Conservation (phyloP, 495 filamentous ascomycete genomes). For the Lineolata rhizophorae region DNA sequence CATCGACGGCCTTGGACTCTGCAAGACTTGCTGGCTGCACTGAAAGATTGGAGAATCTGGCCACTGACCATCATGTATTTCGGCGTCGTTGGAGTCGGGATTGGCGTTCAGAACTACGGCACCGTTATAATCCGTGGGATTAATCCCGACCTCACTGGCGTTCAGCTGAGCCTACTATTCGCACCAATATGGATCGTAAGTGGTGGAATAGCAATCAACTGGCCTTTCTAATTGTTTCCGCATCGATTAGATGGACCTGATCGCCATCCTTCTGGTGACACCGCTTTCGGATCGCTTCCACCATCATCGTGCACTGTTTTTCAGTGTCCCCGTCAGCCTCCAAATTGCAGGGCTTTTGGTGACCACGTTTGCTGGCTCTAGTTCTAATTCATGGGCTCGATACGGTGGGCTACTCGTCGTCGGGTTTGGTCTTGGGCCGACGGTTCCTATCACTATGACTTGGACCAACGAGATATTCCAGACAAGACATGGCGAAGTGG, state of each 20-base stretch:
- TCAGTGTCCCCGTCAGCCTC: slow-evolving; percentile 45
- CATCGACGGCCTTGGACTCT: slow-evolving; percentile 45
- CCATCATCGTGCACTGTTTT: slow-evolving; percentile 63
- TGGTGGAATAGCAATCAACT: slow-evolving; percentile 3
- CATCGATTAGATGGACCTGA: slow-evolving; percentile 47
- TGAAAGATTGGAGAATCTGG: slow-evolving; percentile 74
- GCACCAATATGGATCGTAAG: slow-evolving; percentile 82
- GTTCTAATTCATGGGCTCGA: slow-evolving; percentile 51
- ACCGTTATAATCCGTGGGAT: slow-evolving; percentile 69
- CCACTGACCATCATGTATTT: slow-evolving; percentile 82
- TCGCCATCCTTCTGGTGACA: slow-evolving; percentile 67
- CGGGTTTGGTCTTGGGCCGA: slow-evolving; percentile 78
- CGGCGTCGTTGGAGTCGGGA: slow-evolving; percentile 78
- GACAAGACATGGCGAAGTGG: slow-evolving; percentile 69
- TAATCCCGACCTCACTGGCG: slow-evolving; percentile 43
- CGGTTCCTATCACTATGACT: slow-evolving; percentile 80
- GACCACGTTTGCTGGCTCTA: slow-evolving; percentile 52
- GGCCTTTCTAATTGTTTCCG: slow-evolving; percentile 1
- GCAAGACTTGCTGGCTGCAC: slow-evolving; percentile 40
- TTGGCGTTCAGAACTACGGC: slow-evolving; percentile 69
- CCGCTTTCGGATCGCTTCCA: slow-evolving; percentile 79
- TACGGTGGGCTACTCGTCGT: slow-evolving; percentile 81
- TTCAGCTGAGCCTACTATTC: slow-evolving; percentile 61
- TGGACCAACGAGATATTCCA: slow-evolving; percentile 89
- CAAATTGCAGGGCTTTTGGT: slow-evolving; percentile 69